Base-by-base conservation (phyloP, 2,329 filamentous ascomycete genomes). In the Apiospora marii region DNA sequence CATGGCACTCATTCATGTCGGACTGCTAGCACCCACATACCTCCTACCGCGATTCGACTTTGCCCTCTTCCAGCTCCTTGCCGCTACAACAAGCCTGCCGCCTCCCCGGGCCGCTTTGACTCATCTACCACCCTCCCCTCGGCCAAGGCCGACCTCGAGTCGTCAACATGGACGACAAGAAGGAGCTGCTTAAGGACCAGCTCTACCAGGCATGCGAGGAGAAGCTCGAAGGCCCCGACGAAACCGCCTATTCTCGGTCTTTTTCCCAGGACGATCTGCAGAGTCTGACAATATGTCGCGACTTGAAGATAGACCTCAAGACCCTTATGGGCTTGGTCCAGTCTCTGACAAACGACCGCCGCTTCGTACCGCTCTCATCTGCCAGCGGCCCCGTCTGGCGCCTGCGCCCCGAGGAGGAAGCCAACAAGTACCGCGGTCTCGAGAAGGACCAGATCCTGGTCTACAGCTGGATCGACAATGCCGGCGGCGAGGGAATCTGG, bases 401-500 rank as follows among this genome's bases (percentile, higher is more conserved):
- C 76, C 87, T 89, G 82, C 87, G 90, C 53, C 86, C 87, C 69
- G 83, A 84, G 58, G 88, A 89, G 67, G 91, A 92, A 76, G 91
- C 90, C 3, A 86, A 87, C 76, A 92, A 91, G 90, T 92, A 82
- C 69, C 68, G 44, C 37, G 68, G 67, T 58, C 61, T 67, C 30
- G 89, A 90, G 73, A 91, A 96, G 79, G 96, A 98, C 77, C 89
- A 92, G 83, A 90, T 91, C 79, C 88, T 98, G 80, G 93, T 98
- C 37, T 98, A 97, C 87, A 91, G 92, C 76, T 90, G 94, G 77
- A 96, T 99, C 80, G 96, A 98, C 83, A 92, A 94, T 77, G 92
- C 93, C 43, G 94, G 93, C 75, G 89, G 90, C 75, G 93, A 94
- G 78, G 96, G 96, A 74, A 94, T 98, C 79, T 99, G 96, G 96